Evolutionary conservation across 2,329 filamentous ascomycete species (phyloP).

Genomic region (Stemphylium lycopersici): DNA sequence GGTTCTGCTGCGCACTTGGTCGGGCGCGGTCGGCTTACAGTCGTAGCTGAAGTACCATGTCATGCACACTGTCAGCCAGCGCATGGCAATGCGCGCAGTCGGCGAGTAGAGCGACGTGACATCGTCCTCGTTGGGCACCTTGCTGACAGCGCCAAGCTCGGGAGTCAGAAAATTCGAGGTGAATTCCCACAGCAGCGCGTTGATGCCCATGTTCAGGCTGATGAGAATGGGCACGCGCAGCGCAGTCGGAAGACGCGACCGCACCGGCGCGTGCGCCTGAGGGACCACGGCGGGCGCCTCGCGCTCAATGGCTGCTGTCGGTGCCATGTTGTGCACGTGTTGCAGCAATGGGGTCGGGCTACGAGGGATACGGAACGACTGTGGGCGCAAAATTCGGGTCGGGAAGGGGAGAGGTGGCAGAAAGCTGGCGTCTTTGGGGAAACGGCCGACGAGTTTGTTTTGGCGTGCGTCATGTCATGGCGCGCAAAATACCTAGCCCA

Average conservation of each 20-base stretch:
- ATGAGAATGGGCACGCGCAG: slow-evolving; percentile 54
- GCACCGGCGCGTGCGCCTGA: slow-evolving; percentile 28
- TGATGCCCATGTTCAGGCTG: slow-evolving; percentile 65
- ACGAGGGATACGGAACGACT: neutral
- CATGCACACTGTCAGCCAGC: slow-evolving; percentile 70
- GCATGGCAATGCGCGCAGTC: slow-evolving; percentile 59
- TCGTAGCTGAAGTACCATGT: slow-evolving; percentile 79
- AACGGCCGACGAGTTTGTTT: slow-evolving; percentile 2
- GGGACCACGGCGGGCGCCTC: slow-evolving; percentile 34
- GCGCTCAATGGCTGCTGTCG: slow-evolving; percentile 34
- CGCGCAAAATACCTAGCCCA: too few species aligned
- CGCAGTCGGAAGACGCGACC: slow-evolving; percentile 42
- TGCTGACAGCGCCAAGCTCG: slow-evolving; percentile 71
- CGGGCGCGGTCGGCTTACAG: slow-evolving; percentile 56
- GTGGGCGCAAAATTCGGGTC: neutral
- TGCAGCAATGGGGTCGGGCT: neutral
- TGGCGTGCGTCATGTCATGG: slow-evolving; percentile 1
- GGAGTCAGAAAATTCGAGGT: slow-evolving; percentile 65
- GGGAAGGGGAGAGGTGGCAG: slow-evolving; percentile 4
- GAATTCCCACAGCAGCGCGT: slow-evolving; percentile 68
- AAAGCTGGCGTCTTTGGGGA: neutral
- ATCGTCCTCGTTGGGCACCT: slow-evolving; percentile 64
- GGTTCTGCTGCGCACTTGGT: neutral
- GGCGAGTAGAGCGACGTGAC: slow-evolving; percentile 58
- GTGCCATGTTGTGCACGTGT: slow-evolving; percentile 32